Conservation (phyloP, 768 basidiomycete species). For the Crucibulum laeve region DNA sequence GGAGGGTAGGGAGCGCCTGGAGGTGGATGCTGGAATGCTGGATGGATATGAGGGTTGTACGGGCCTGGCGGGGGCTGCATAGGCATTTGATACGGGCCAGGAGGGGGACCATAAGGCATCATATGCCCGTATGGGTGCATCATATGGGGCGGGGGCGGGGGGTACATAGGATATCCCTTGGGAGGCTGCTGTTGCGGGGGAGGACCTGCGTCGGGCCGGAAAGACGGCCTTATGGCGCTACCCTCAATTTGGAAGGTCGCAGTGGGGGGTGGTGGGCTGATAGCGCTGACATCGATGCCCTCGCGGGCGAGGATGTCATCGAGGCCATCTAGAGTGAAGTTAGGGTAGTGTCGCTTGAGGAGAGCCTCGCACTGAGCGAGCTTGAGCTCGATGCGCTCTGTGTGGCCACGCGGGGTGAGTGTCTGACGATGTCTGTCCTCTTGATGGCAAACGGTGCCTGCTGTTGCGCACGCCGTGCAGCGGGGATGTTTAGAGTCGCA, state of each 20-base stretch:
- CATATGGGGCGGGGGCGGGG: constrained; percentile 25
- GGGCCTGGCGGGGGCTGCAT: constrained; percentile 34
- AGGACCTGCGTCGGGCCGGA: constrained; percentile 26
- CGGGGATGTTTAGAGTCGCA: constrained; percentile 89
- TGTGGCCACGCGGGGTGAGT: constrained; percentile 79
- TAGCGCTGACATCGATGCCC: constrained; percentile 48
- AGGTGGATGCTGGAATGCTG: constrained; percentile 49
- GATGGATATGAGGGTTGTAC: constrained; percentile 58
- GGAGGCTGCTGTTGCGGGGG: constrained; percentile 18
- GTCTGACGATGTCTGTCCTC: constrained; percentile 88
- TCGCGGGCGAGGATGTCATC: constrained; percentile 63
- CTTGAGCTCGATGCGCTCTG: constrained; percentile 78
- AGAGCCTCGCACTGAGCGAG: constrained; percentile 75
- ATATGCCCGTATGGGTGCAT: constrained; percentile 1
- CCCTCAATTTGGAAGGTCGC: constrained; percentile 29
- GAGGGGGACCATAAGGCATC: constrained; percentile 24
- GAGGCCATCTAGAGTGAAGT: constrained; percentile 61
- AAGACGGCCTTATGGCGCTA: constrained; percentile 15
- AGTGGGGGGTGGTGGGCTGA: constrained; percentile 19
- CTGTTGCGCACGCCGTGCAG: constrained; percentile 81
- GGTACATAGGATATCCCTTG: constrained; percentile 32
- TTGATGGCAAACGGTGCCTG: constrained; percentile 77
- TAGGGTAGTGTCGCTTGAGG: constrained; percentile 67
- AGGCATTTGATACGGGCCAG: constrained; percentile 32
- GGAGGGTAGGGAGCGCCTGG: constrained; percentile 26